A percentile compares a stretch with the other conserved stretches of the same genome.
Evolutionary conservation across 2,329 filamentous ascomycete genomes (phyloP).

Genomic region (Mycosphaerelloides madeirae): DNA sequence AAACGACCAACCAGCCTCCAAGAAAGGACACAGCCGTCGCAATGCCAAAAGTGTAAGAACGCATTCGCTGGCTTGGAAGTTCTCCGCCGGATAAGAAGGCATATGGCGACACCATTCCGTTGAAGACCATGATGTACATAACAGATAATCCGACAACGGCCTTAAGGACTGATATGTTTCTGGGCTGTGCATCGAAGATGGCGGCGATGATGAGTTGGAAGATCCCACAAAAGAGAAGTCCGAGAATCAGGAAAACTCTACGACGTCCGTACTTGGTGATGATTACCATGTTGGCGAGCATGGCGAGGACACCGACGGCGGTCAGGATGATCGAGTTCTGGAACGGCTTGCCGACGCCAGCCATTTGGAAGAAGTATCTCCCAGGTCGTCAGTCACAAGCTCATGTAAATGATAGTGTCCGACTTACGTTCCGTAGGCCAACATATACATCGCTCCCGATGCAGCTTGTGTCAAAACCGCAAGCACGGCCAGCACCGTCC

Average conservation of each 20-base stretch:
- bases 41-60: constrained; percentile 53
- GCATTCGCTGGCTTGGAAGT: constrained; percentile 53
- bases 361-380: constrained; percentile 61
- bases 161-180: constrained; percentile 37
- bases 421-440: constrained; percentile 22
- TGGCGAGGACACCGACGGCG: constrained; percentile 52
- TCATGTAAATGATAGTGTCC: too few relatives aligned
- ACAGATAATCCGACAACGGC: constrained; percentile 51
- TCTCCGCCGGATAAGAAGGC: constrained; percentile 56
- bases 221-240: constrained; percentile 50
- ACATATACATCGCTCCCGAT: constrained; percentile 37
- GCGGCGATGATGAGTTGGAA: constrained; percentile 52
- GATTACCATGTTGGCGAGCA: constrained; percentile 50
- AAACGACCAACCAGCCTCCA: constrained; percentile 54
- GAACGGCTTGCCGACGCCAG: constrained; percentile 52
- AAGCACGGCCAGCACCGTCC: constrained; percentile 33
- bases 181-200: constrained; percentile 45
- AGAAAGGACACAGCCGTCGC: constrained; percentile 53
- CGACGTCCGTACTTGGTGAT: constrained; percentile 52
- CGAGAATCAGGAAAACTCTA: constrained; percentile 49
- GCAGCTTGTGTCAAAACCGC: constrained; percentile 36
- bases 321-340: constrained; percentile 54
- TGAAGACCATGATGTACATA: constrained; percentile 53
- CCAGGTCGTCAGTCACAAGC: too few relatives aligned
- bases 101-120: constrained; percentile 50